phyloP scores from a whole-genome alignment of 1,284 basidiomycete species.

The Leccinum pachyderme region DNA sequence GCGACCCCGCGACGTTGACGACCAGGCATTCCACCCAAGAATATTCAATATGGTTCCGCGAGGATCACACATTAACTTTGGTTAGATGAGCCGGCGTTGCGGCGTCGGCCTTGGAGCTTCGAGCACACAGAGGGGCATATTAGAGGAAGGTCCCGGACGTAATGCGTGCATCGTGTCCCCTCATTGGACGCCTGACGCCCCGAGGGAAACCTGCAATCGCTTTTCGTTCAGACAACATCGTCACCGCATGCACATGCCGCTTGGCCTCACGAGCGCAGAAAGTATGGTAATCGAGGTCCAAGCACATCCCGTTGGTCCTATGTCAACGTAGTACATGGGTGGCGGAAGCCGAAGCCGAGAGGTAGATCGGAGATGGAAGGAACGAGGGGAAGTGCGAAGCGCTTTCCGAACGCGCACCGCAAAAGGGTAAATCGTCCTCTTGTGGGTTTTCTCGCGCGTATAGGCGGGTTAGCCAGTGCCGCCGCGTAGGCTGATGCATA shows the following conservation, averaged over 20 bases:
- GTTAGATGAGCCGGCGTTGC: slow-evolving; percentile 7
- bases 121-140: slow-evolving; percentile 10
- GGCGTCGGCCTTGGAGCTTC: slow-evolving; percentile 11
- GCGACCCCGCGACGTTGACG: slow-evolving; percentile 4
- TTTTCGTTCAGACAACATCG: not conserved
- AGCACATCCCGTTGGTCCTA: slow-evolving; percentile 7
- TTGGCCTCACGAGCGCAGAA: not conserved
- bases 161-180: slow-evolving; percentile 6
- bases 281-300: not conserved
- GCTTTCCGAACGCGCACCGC: slow-evolving; percentile 6
- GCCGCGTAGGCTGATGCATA: not conserved
- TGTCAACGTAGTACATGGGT: slow-evolving; percentile 12
- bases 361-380: slow-evolving; percentile 28
- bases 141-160: slow-evolving; percentile 4
- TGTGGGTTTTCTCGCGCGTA: not conserved
- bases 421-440: slow-evolving; percentile 16
- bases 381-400: slow-evolving; percentile 11
- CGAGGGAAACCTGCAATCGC: not conserved
- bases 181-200: not conserved
- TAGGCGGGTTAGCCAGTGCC: not conserved
- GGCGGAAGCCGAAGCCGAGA: slow-evolving; percentile 21
- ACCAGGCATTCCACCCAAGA: slow-evolving; percentile 4
- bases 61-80: slow-evolving; percentile 8
- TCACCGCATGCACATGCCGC: not conserved
- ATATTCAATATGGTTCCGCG: not conserved